Conservation (phyloP, 768 basidiomycete genomes). For the Glaciozyma martinii region DNA sequence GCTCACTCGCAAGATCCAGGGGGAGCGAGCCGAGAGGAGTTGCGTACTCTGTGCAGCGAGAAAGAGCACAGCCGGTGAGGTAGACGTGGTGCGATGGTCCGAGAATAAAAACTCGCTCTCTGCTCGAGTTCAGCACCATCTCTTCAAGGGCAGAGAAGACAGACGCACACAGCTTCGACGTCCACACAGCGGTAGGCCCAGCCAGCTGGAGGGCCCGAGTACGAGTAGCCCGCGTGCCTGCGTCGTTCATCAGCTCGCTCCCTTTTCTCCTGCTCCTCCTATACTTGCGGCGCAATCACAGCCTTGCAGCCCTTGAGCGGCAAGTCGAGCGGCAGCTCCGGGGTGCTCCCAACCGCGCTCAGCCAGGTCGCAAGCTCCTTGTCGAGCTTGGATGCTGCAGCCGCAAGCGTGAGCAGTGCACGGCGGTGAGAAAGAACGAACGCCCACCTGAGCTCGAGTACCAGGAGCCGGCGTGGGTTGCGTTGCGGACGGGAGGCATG, state of each 20-base stretch:
- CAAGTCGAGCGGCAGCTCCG: slow-evolving; percentile 9
- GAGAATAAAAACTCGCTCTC: slow-evolving; percentile 84
- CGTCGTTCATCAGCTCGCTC: not conserved
- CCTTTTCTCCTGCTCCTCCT: too few species aligned
- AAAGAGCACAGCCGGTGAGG: slow-evolving; percentile 76
- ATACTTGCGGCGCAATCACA: slow-evolving; percentile 85
- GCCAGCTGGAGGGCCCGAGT: slow-evolving; percentile 86
- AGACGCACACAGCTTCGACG: slow-evolving; percentile 62
- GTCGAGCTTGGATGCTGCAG: slow-evolving; percentile 51
- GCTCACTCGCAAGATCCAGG: slow-evolving; percentile 67
- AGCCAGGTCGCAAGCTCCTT: slow-evolving; percentile 59
- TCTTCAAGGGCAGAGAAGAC: not conserved
- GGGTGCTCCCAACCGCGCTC: slow-evolving; percentile 42
- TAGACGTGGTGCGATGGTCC: slow-evolving; percentile 93
- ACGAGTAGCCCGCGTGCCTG: slow-evolving; percentile 92
- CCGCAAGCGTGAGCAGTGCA: not conserved
- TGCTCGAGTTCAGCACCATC: slow-evolving; percentile 36
- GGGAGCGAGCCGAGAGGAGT: slow-evolving; percentile 79
- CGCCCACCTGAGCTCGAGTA: slow-evolving; percentile 60
- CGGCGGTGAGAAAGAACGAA: not conserved
- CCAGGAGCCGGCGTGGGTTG: slow-evolving; percentile 86
- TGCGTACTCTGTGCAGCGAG: slow-evolving; percentile 62
- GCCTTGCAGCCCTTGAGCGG: slow-evolving; percentile 68
- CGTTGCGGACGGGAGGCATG: slow-evolving; percentile 33
- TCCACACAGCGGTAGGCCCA: slow-evolving; percentile 93